Base-by-base conservation (phyloP, 192 early-diverging fungal species). In the Backusella liffmaniae region DNA sequence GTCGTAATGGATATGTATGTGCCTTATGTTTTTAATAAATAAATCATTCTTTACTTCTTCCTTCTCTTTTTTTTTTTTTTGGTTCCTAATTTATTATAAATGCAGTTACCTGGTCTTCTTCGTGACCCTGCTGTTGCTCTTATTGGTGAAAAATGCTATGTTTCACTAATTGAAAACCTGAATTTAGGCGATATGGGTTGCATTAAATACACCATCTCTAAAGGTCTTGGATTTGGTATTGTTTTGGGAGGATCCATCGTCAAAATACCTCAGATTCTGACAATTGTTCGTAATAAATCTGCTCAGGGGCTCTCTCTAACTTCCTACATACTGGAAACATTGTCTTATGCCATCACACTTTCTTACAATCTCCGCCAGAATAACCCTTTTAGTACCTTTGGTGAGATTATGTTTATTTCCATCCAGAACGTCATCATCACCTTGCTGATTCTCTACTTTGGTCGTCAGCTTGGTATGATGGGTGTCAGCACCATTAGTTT, bases 201-300 rank as follows among this genome's bases (percentile, higher is more conserved):
- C 84, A 77, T 95, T 73, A 94, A 94, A 77, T 90, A 93, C 67
- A 81, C 91, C 29, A 77, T 98, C 69, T 96, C 95, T 32, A 98
- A 98, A 79, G 94, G 91, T 0, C 92, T 99, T 15, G 94, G 96
- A 0, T 73, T 99, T 26, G 96, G 95, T n/a, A 96, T 99, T 70
- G 94, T 98, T n/a, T 75, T 91, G 5, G 96, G 94, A 49, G 94
- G 95, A n/a, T 91, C 93, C 39, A 90, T 98, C 42, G 90, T 98
- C 72, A 99, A 99, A 83, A 82, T 99, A 34, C 98, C 98, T 8
- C 97, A 99, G 85, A 97, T 99, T 37, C 79, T 95, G 79, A 99
- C 97, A 74, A 97, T 98, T 66, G 66, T 95, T 21, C 79, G 80
- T 26, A 84, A 90, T 42, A 72, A 83, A 66, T 94, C 93, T 35